Evolutionary conservation across 176 grass and related monocot species (phyloP), one percentile per base, ranked within the genome.

Genomic region (Panicum miliaceum): DNA sequence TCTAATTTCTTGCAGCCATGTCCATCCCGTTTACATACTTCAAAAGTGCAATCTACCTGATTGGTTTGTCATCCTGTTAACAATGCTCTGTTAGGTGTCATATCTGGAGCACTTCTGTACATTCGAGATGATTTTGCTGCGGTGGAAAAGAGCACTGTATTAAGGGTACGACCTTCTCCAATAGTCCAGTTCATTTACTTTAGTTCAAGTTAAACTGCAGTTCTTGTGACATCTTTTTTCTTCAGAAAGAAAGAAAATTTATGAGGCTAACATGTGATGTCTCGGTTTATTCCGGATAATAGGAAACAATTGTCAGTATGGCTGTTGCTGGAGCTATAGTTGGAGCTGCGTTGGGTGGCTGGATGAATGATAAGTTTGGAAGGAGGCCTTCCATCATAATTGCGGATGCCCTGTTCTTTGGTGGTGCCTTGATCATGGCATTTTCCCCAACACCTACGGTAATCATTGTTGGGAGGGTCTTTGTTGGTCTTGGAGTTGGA

Each of bases 301-400:
- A 98, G 93, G 96, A 98, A 84, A 98, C 96, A 29, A 98, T 95
- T 38, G 96, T 98, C 83, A 98, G 96, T 75, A 98, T 92, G 96
- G 96, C 91, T 27, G 93, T 98, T 73, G 96, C 96, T 8, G 96
- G 96, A 71, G 96, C 96, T 64, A 98, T 98, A 58, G 68, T 98
- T 5, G 96, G 96, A 80, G 96, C 93, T 48, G 96, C 87, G 45
- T 66, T 98, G 75, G 96, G 93, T 76, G 96, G 96, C 59, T 98
- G 96, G 96, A 90, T 98, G 93, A 95, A 95, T 37, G 96, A 98
- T 43, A 89, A 63, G 48, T 92, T 98, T 68, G 96, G 96, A 45
- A 92, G 96, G 89, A 94, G 26, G 66, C 91, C 85, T 46, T 94
- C 96, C 46, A 90, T 98, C 77, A 78, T 98, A 60, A 81, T 90